Percentiles rank a stretch among this genome's conserved stretches.
Evolutionary conservation across 768 basidiomycete genomes (phyloP).

Genomic region (Sporobolomyces phaffii): DNA sequence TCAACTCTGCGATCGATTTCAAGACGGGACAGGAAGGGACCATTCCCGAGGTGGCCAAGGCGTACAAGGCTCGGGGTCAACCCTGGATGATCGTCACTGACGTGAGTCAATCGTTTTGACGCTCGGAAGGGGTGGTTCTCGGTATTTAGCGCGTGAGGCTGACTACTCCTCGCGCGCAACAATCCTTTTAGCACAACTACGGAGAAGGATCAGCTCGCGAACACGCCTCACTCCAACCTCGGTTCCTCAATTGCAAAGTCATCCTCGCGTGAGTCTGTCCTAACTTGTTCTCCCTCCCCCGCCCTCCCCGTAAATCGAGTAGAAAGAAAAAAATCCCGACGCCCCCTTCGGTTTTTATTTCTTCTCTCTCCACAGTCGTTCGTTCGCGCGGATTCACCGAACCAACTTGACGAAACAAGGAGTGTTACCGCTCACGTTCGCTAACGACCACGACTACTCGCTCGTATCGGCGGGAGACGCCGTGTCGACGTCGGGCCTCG

Average conservation of each 20-base stretch:
- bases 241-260: slow-evolving; percentile 51
- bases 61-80: slow-evolving; percentile 70
- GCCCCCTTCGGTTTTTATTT: background rate
- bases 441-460: slow-evolving; percentile 73
- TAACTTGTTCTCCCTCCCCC: slow-evolving; percentile 47
- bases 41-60: slow-evolving; percentile 85
- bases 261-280: slow-evolving; percentile 47
- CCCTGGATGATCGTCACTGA: slow-evolving; percentile 96
- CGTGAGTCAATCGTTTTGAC: too few relatives aligned
- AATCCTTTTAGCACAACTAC: slow-evolving; percentile 72
- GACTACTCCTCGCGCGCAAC: too few relatives aligned
- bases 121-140: too few relatives aligned
- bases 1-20: slow-evolving; percentile 83
- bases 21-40: slow-evolving; percentile 60
- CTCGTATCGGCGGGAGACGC: slow-evolving; percentile 71
- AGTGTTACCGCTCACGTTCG: slow-evolving; percentile 89
- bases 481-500: slow-evolving; percentile 76
- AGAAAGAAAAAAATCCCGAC: background rate
- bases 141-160: too few relatives aligned
- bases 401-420: slow-evolving; percentile 77
- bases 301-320: slow-evolving; percentile 1
- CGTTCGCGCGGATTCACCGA: slow-evolving; percentile 92
- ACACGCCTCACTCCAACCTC: slow-evolving; percentile 93
- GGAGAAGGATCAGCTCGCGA: slow-evolving; percentile 97
- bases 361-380: slow-evolving; percentile 52